Percentiles rank a stretch among this genome's conserved stretches.
Conservation (phyloP, 106 monocot genomes). For the Platanthera zijinensis region DNA sequence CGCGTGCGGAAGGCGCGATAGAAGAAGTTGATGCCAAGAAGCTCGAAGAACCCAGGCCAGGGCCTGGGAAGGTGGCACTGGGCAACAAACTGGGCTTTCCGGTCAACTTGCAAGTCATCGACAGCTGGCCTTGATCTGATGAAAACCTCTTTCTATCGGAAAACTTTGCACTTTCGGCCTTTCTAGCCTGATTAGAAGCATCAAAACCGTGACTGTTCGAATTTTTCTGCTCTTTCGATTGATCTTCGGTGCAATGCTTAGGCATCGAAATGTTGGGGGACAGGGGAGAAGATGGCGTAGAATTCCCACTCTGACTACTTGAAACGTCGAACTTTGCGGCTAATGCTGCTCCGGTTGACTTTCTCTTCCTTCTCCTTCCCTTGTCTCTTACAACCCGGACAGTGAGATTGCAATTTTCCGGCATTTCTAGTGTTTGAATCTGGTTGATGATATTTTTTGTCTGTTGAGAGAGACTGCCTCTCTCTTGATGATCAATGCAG, state of each 20-base stretch:
- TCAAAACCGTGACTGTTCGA: conserved; percentile 9
- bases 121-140: conserved; percentile 6
- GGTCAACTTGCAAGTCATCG: conserved; percentile 2
- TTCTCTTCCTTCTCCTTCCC: conserved; percentile 49
- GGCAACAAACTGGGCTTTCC: conserved; percentile 16
- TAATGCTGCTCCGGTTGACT: conserved; percentile 25
- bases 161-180: conserved; percentile 12
- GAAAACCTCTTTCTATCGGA: not conserved
- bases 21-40: conserved; percentile 35
- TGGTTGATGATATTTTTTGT: conserved; percentile 15
- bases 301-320: conserved; percentile 91
- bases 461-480: conserved; percentile 6
- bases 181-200: conserved; percentile 7
- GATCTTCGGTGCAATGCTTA: conserved; percentile 22
- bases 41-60: conserved; percentile 11
- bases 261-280: conserved; percentile 43
- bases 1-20: conserved; percentile 61
- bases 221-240: conserved; percentile 14
- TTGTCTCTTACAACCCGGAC: conserved; percentile 48
- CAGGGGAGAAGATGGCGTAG: conserved; percentile 86
- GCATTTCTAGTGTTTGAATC: conserved; percentile 16
- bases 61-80: conserved; percentile 31
- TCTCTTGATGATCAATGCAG: conserved; percentile 22
- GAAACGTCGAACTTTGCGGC: conserved; percentile 56
- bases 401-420: conserved; percentile 36